phyloP scores from a whole-genome alignment of 495 filamentous ascomycete species.

The Ascobolus immersus region DNA sequence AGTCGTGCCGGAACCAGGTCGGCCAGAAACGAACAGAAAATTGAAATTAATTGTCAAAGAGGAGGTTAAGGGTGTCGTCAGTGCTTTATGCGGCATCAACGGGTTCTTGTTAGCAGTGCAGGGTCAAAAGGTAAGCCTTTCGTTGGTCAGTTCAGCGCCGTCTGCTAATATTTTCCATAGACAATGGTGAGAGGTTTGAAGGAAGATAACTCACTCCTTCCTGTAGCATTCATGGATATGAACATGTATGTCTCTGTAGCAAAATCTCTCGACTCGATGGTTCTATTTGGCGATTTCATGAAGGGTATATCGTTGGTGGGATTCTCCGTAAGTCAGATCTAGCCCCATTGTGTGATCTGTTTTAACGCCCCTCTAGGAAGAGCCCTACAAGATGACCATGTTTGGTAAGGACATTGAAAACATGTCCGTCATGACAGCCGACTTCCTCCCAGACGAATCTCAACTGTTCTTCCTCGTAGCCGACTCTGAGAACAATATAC shows the following conservation, averaged over 20 bases:
- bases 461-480: conserved; percentile 59
- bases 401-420: conserved; percentile 59
- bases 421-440: conserved; percentile 55
- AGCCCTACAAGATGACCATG: conserved; percentile 84
- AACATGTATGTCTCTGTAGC: conserved; percentile 65
- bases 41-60: conserved; percentile 71
- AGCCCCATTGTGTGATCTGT: not conserved
- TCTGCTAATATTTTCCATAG: conserved; percentile 4
- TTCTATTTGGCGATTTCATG: conserved; percentile 69
- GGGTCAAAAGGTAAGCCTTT: conserved; percentile 44
- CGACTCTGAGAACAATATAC: conserved; percentile 64
- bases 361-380: conserved; percentile 27
- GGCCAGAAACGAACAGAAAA: conserved; percentile 57
- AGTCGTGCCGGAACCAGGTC: conserved; percentile 69
- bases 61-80: conserved; percentile 82
- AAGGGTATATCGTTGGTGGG: conserved; percentile 90
- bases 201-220: conserved; percentile 71
- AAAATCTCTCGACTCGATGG: conserved; percentile 58
- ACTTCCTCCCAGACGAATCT: conserved; percentile 69
- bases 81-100: conserved; percentile 69
- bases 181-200: conserved; percentile 85
- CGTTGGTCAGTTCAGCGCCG: not conserved
- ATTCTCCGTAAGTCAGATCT: conserved; percentile 35
- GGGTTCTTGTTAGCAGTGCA: conserved; percentile 78
- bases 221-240: conserved; percentile 95